Evolutionary conservation across 2,329 filamentous ascomycete species (phyloP).

Genomic region (Stagonosporopsis chrysanthemi): DNA sequence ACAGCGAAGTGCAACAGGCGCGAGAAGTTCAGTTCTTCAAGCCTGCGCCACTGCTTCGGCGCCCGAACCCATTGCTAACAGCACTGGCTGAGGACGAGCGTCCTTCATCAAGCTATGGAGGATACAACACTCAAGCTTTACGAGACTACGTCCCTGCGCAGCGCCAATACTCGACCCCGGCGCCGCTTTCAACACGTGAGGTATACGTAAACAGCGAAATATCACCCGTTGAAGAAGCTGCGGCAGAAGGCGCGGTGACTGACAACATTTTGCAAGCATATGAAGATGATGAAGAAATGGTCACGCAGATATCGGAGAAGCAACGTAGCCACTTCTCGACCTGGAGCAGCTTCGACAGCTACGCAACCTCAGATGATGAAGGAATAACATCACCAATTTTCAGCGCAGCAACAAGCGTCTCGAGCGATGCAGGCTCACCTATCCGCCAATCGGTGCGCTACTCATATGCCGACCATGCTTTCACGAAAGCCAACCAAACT

Average conservation of each 20-base stretch:
- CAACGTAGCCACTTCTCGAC: slow-evolving; percentile 44
- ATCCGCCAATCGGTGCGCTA: slow-evolving; percentile 31
- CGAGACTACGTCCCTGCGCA: slow-evolving; percentile 44
- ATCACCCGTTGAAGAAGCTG: slow-evolving; percentile 11
- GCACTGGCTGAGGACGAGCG: slow-evolving; percentile 28
- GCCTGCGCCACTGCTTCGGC: slow-evolving; percentile 32
- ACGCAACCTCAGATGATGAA: slow-evolving; percentile 37
- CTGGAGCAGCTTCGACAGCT: slow-evolving; percentile 41
- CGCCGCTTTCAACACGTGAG: slow-evolving; percentile 40
- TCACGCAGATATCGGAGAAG: slow-evolving; percentile 25
- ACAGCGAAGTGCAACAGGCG: slow-evolving; percentile 19
- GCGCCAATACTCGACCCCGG: slow-evolving; percentile 39
- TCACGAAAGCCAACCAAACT: slow-evolving; percentile 15
- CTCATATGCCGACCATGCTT: slow-evolving; percentile 24
- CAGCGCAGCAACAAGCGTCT: slow-evolving; percentile 43
- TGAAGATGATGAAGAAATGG: slow-evolving; percentile 24
- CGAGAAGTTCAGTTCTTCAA: slow-evolving; percentile 24
- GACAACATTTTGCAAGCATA: slow-evolving; percentile 24
- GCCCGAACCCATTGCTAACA: slow-evolving; percentile 26
- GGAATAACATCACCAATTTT: slow-evolving; percentile 41
- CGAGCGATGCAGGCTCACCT: slow-evolving; percentile 35
- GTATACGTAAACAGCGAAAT: neutral
- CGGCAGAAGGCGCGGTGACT: slow-evolving; percentile 5
- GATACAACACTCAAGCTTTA: slow-evolving; percentile 24
- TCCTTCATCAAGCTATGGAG: slow-evolving; percentile 41